A percentile compares a stretch with the other conserved stretches of the same genome.
Conservation (phyloP, 2,329 filamentous ascomycete genomes). For the Beauveria scarabaeidicola region DNA sequence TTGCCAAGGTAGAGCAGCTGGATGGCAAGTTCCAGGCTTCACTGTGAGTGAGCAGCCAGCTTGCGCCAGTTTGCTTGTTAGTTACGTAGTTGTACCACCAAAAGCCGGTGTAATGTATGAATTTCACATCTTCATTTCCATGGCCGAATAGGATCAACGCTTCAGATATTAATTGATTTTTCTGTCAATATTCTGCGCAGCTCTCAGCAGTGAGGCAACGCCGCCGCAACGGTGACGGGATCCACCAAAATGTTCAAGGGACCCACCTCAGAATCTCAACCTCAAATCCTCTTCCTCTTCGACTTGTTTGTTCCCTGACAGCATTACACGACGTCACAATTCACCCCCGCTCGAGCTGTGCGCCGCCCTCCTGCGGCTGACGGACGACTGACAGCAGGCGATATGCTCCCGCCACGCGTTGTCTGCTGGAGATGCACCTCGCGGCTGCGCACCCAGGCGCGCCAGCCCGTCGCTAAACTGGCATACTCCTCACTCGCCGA, state of each 20-base stretch:
- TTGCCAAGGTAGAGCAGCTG: slow-evolving; percentile 41
- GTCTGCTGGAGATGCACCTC: slow-evolving; percentile 28
- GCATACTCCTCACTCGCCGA: slow-evolving; percentile 4
- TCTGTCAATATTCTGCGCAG: too few relatives aligned
- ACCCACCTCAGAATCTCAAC: slow-evolving; percentile 5
- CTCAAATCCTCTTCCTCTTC: neutral
- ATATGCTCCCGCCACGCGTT: slow-evolving; percentile 27
- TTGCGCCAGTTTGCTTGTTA: neutral
- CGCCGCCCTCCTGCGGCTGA: neutral
- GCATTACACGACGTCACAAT: neutral
- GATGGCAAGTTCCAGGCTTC: slow-evolving; percentile 30
- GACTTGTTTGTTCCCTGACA: neutral
- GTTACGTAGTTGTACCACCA: neutral
- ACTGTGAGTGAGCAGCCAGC: neutral
- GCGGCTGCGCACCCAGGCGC: slow-evolving; percentile 16
- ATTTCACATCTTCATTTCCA: neutral
- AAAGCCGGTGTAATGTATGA: neutral
- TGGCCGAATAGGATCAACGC: neutral
- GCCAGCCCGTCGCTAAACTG: slow-evolving; percentile 8
- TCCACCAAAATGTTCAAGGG: neutral
- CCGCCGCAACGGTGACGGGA: neutral
- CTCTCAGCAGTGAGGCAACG: neutral
- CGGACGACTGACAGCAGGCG: neutral
- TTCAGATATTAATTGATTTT: neutral
- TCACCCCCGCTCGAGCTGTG: neutral